phyloP scores from a whole-genome alignment of 768 basidiomycete genomes.

The Hydnum rufescens region DNA sequence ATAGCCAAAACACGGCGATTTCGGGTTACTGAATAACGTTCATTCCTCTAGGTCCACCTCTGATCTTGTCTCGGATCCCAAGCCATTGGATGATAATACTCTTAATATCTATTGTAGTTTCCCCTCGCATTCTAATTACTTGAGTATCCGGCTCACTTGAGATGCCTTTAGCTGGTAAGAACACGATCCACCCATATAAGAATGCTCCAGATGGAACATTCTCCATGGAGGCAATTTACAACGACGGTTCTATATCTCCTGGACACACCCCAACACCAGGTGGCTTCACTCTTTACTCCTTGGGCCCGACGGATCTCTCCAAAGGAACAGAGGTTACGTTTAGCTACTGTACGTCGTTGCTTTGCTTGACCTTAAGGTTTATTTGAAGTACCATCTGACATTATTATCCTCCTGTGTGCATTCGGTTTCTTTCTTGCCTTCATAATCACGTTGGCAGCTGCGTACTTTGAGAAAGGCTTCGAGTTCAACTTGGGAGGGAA shows the following conservation, averaged over 20 bases:
- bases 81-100: not conserved
- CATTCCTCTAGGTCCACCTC: not conserved
- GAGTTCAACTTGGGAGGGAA: conserved; percentile 52
- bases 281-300: conserved; percentile 54
- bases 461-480: conserved; percentile 39
- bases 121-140: not conserved
- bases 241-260: not conserved
- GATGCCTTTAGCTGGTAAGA: not conserved
- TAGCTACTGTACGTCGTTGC: no score
- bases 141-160: not conserved
- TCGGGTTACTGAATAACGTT: not conserved
- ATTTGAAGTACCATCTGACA: no score
- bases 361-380: no score
- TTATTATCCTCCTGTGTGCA: no score
- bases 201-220: not conserved
- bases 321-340: conserved; percentile 48
- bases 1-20: not conserved
- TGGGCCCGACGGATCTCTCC: conserved; percentile 31
- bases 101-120: not conserved
- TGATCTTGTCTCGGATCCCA: not conserved
- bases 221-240: not conserved
- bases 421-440: no score
- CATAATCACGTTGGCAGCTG: no score
- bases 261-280: conserved; percentile 21
- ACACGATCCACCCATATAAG: not conserved